Evolutionary conservation across 2,329 filamentous ascomycete species (phyloP), one percentile per base, ranked within the genome.

Genomic region (Penicillium sp.): DNA sequence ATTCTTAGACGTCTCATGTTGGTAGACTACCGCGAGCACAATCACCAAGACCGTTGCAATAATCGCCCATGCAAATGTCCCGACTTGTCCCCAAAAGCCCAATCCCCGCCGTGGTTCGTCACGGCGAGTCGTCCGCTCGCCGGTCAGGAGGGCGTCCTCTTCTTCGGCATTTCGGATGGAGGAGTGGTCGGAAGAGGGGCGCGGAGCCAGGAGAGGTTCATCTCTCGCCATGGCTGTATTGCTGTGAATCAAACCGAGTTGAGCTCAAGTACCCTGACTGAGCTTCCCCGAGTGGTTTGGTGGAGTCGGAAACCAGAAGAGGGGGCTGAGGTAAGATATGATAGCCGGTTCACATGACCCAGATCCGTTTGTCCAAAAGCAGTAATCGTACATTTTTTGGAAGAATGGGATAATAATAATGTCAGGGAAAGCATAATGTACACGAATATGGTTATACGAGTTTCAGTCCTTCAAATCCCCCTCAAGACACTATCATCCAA

Each of bases 61-160:
- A 16, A 95, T 76, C 5, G 92, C 92, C 92, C 93, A 96, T 50
- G 84, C 77, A 72, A 96, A 93, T 62, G 96, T 79, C 24, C 88
- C 84, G 54, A 90, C 75, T 73, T 97, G 91, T 61, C 89, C 86
- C 85, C 86, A 89, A 71, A 83, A 82, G 56, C 84, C 74, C 74
- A 85, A 84, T 59, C 75, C 75, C 55, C 78, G 75, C 47, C 71
- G 67, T 53, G 67, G 62, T 54, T 66, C 62, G 27, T 61, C 49
- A n/a, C 70, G 73, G 50, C 60, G 65, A 24, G 46, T 18, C 5
- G 69, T 72, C n/a, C 70, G 74, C 69, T 87, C 75, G 63, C 87
- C 82, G 39, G 86, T 84, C 58, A 88, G 75, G 60, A 89, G 77
- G 43, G 84, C 83, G 68, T 89, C 84, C 74, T 87, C 85, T 74